A percentile compares a stretch with the other conserved stretches of the same genome.
These are phyloP conservation scores for Fusarium haematococcum DNA, from an alignment of 2,329 filamentous ascomycete genomes.

Conservation along the genomic window DNA sequence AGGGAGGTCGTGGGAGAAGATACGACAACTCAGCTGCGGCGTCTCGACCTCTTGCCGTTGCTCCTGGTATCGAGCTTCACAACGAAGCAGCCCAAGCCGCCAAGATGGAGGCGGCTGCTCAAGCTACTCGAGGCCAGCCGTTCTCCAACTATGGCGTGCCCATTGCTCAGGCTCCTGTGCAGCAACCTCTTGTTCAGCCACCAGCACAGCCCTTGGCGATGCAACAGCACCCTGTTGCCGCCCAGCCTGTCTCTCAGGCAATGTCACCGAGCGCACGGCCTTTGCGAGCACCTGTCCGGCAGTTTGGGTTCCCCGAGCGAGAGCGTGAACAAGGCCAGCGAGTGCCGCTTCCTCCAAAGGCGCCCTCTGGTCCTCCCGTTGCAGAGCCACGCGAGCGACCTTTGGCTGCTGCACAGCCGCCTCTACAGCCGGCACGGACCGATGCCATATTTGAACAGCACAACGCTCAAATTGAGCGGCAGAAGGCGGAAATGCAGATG, in stretches of 20 bases:
- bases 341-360: conserved; percentile 56
- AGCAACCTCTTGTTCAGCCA: conserved; percentile 45
- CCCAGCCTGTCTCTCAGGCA: conserved; percentile 54
- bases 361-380: conserved; percentile 44
- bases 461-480: conserved; percentile 46
- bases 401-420: conserved; percentile 51
- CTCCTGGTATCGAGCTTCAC: conserved; percentile 57
- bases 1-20: conserved; percentile 63
- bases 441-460: conserved; percentile 49
- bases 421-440: conserved; percentile 48
- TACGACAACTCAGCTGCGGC: conserved; percentile 53
- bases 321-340: conserved; percentile 50
- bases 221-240: conserved; percentile 50
- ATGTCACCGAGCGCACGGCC: conserved; percentile 61
- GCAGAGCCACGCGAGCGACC: conserved; percentile 51
- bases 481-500: conserved; percentile 48
- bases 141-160: conserved; percentile 60
- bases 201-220: conserved; percentile 47
- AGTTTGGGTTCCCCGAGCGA: conserved; percentile 59
- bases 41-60: conserved; percentile 60
- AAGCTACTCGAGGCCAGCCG: conserved; percentile 51
- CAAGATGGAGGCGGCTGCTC: conserved; percentile 58
- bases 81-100: conserved; percentile 57
- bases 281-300: conserved; percentile 56
- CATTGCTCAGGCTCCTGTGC: conserved; percentile 58